Percentiles rank a stretch among this genome's conserved stretches.
Evolutionary conservation across 2,329 filamentous ascomycete genomes (phyloP).

Genomic region (Fusarium proliferatum): DNA sequence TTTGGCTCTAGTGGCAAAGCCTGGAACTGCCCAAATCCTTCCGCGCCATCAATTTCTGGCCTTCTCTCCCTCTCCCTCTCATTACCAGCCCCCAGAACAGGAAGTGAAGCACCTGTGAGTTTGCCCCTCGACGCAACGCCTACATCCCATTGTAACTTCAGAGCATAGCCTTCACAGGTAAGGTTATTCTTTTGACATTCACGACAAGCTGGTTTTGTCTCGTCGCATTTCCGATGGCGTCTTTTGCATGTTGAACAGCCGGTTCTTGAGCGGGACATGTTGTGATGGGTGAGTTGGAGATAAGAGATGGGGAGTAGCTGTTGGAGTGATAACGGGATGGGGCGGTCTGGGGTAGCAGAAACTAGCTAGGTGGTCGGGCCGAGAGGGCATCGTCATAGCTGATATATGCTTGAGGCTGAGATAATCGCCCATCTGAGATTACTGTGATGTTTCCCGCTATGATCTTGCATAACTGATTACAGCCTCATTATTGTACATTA

Average conservation of each 20-base stretch:
- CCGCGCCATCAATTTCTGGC: neutral
- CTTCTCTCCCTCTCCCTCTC: neutral
- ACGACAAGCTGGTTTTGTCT: slow-evolving; percentile 25
- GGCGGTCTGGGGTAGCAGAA: slow-evolving; percentile 21
- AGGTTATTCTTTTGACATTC: slow-evolving; percentile 24
- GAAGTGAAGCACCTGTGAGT: slow-evolving; percentile 17
- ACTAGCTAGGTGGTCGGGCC: neutral
- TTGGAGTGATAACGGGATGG: neutral
- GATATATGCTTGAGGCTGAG: neutral
- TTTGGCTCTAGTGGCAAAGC: neutral
- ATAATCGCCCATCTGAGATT: too few species aligned
- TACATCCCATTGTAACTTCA: slow-evolving; percentile 30
- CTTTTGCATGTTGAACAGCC: slow-evolving; percentile 36
- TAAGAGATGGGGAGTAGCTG: neutral
- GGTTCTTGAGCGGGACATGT: slow-evolving; percentile 32
- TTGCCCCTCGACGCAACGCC: slow-evolving; percentile 25
- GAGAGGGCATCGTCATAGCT: neutral
- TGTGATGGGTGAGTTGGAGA: neutral
- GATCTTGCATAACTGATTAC: too few species aligned
- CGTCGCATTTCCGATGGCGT: slow-evolving; percentile 39
- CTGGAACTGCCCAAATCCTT: neutral
- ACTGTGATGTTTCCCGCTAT: too few species aligned
- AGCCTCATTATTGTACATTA: too few species aligned
- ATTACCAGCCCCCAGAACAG: neutral
- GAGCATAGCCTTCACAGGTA: slow-evolving; percentile 24